Percentiles rank a stretch among this genome's conserved stretches.
Conservation (phyloP, 257 asterid genomes). For the Nicotiana benthamiana region DNA sequence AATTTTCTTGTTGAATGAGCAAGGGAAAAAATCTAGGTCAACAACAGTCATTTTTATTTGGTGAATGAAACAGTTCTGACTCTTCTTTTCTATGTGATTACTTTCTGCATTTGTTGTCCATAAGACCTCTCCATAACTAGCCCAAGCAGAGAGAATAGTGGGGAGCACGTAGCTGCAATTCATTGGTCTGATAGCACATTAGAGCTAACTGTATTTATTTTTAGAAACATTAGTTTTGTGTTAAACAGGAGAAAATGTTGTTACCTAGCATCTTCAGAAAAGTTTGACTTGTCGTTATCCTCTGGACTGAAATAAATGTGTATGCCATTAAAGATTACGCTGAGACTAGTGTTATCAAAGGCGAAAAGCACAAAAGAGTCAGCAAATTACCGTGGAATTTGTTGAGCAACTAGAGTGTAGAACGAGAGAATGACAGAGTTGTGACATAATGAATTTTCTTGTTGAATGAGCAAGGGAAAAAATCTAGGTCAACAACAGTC, state of each 20-base stretch:
- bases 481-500: neutral
- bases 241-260: neutral
- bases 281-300: neutral
- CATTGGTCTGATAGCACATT: neutral
- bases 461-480: neutral
- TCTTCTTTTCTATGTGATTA: neutral
- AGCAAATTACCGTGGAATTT: neutral
- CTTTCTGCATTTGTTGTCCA: neutral
- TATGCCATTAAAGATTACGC: too few relatives aligned
- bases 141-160: neutral
- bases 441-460: neutral
- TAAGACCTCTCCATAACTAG: neutral
- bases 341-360: too few relatives aligned
- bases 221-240: neutral
- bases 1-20: neutral
- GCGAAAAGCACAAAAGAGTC: too few relatives aligned
- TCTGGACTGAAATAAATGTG: too few relatives aligned
- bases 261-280: neutral
- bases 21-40: neutral
- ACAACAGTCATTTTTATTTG: neutral
- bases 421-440: neutral
- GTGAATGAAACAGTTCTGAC: neutral
- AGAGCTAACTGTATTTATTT: neutral
- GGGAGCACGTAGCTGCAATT: neutral
- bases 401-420: neutral